Evolutionary conservation across 2,329 filamentous ascomycete species (phyloP), one percentile per base, ranked within the genome.

Genomic region (Arthrobotrys conoides): DNA sequence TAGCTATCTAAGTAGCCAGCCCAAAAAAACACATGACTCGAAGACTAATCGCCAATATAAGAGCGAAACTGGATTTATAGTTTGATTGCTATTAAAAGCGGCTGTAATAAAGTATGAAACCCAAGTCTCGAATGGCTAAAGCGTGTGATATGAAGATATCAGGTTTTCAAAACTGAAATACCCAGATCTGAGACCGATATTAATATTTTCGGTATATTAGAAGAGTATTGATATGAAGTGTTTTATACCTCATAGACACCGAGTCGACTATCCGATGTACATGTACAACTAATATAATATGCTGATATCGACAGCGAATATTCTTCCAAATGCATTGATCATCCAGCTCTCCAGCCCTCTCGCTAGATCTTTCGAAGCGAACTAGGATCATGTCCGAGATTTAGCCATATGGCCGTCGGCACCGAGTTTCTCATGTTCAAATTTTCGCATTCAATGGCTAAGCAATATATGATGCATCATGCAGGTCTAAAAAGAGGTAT

Each of bases 401-500:
- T 30, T 30, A 6, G 9, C n/a, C n/a, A n/a, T n/a, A n/a, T n/a
- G n/a, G 20, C n/a, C n/a, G 24, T 14, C 8, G 16, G 22, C 18
- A n/a, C 10, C 12, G 48, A 10, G 18, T 12, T 22, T 49, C 24
- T 49, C 46, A 14, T 6, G 6, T 18, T 16, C 8, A 18, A 6
- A n/a, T 33, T 55, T 33, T 30, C 51, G 14, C 24, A 20, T 22
- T 59, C 53, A 59, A 59, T 59, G 30, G 30, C 53, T 59, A 59
- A 59, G 53, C 53, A 59, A 38, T 59, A 5, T 38, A 20, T 59
- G 53, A 20, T 59, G 53, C 53, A 59, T 59, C 16, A 59, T 38
- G 53, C 53, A 59, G 10, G n/a, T 38, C 30, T 59, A 59, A 59
- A 55, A 59, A 59, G 53, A 59, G 53, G 16, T 22, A 36, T 38